Base-by-base conservation (phyloP, 176 grass and related monocot species). In the Raddia guianensis region DNA sequence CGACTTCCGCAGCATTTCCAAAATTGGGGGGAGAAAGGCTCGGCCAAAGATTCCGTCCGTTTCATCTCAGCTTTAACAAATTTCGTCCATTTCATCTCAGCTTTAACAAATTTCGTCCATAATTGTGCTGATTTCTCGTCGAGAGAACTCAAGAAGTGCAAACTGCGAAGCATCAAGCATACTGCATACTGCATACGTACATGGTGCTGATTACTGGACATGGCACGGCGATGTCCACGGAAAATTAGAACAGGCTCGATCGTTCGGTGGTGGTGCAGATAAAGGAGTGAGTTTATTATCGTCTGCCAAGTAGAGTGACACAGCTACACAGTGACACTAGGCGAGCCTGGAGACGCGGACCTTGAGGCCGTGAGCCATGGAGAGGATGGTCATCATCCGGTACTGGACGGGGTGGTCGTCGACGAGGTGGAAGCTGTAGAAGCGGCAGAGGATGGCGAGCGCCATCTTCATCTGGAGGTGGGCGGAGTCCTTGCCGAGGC, bases 401-500 rank as follows among this genome's bases (percentile, higher is more conserved):
- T 97, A 97, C 79, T 88, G 74, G 67, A 97, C 89, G 43, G 82
- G 87, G 75, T 97, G 94, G 3, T 91, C 87, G 43, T 75, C 82
- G 66, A 90, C 58, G 63, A 97, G 83, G 34, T 86, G 80, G 76
- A 97, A 97, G 57, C 63, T 85, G 79, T 87, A 97, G 85, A 97
- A 97, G 57, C 94, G 78, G 81, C 83, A 97, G 3, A 97, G 83
- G 40, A 97, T 92, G 2, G 91, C 94, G 3, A 93, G 87, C 21
- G 91, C 87, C 94, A 94, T 94, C 83, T 97, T 97, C 94, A 97
- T 97, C 85, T 97, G 94, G 68, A 94, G 91, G 84, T 88, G 94
- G 13, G 94, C 94, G 42, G 94, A 94, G 82, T 97, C 94, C 79
- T 97, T 97, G 13, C 94, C 94, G 62, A 97, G 89, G 86, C 94